phyloP scores from a whole-genome alignment of 2,329 filamentous ascomycete genomes.

The Teratosphaeria viscida region DNA sequence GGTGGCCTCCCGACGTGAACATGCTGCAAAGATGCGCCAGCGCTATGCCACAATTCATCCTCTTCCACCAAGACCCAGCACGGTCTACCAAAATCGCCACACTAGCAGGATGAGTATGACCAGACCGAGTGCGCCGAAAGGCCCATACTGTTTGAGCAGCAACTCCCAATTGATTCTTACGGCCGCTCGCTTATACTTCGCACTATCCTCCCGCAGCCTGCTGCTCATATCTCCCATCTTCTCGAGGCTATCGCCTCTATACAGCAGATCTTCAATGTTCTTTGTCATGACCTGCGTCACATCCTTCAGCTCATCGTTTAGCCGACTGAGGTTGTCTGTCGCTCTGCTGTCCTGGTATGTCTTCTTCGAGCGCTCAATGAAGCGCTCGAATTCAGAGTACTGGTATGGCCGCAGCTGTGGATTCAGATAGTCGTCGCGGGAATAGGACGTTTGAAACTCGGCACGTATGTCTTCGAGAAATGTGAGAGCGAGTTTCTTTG shows the following conservation, averaged over 20 bases:
- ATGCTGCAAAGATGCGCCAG: conserved; percentile 3
- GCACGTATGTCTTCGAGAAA: conserved; percentile 86
- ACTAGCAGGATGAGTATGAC: conserved; percentile 80
- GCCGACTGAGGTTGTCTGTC: conserved; percentile 81
- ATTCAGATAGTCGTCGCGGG: conserved; percentile 59
- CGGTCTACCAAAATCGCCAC: conserved; percentile 75
- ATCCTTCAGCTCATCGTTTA: conserved; percentile 94
- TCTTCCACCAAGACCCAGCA: neutral
- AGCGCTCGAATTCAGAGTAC: conserved; percentile 96
- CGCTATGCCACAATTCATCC: conserved; percentile 6
- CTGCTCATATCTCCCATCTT: conserved; percentile 88
- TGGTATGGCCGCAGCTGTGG: conserved; percentile 78
- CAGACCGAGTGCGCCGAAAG: conserved; percentile 69
- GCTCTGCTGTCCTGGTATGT: conserved; percentile 90
- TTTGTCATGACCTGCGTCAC: conserved; percentile 99
- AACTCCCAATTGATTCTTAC: conserved; percentile 98
- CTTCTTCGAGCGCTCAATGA: conserved; percentile 84
- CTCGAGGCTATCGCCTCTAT: conserved; percentile 87
- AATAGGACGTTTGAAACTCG: conserved; percentile 86
- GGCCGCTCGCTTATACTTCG: conserved; percentile 85
- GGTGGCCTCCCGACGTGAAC: neutral
- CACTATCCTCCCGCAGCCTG: conserved; percentile 77
- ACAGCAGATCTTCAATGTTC: conserved; percentile 96
- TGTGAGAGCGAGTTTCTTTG: conserved; percentile 95
- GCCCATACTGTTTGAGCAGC: conserved; percentile 90